Base-by-base conservation (phyloP, 306 rosid species). In the Parietaria judaica region DNA sequence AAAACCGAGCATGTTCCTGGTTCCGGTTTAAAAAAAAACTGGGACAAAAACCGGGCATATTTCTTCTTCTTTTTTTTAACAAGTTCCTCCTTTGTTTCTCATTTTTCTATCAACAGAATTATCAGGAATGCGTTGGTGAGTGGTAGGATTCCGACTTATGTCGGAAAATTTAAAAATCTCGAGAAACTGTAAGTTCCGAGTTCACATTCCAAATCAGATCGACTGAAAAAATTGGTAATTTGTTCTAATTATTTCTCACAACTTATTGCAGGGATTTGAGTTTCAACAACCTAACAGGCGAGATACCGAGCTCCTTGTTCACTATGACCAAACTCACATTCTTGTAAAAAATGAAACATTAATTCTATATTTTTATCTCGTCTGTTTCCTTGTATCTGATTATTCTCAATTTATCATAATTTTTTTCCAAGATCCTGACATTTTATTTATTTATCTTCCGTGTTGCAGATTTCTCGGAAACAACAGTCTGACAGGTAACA, bases 381-480 rank as follows among this genome's bases (percentile, higher is more conserved):
- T 44, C 7, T 56, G 35, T 13, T 56, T 56, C 8, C 23, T 46
- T 51, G 10, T 49, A 41, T 5, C 9, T 14, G 17, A 11, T 52
- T 52, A 13, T 4, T 1, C 6, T 48, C 44, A 57, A 23, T 39
- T 60, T 12, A 60, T 8, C 52, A 16, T 41, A 8, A 13, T 31
- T 46, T 14, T 1, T 5, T 5, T 41, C 45, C 45, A 41, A 41
- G 3, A 41, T 5, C 45, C 45, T 41, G 45, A 41, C 6, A 41
- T 54, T 54, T 54, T 38, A 8, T 43, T 60, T 60, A 6, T 44
- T 39, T 10, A 0, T 37, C 7, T 60, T 60, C 15, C 7, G 1
- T 39, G 36, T n/a, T 12, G 11, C 60, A 74, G 78, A 55, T 67
- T 68, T 68, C 73, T 74, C 56, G 78, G 78, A 63, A 74, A 63